Conservation (phyloP, 2,329 filamentous ascomycete species). For the Microascus cirrosus region DNA sequence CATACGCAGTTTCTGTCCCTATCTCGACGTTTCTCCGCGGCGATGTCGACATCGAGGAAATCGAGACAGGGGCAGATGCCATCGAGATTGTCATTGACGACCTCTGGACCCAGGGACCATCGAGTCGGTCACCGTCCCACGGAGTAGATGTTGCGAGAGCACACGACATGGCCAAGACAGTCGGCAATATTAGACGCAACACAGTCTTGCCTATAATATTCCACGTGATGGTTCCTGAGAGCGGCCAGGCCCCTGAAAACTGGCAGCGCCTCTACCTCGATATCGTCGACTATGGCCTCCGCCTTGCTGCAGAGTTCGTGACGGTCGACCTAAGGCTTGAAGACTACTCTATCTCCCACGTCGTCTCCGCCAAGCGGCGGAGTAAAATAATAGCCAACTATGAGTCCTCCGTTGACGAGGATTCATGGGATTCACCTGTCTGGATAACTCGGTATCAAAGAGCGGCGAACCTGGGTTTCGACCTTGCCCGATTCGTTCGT, state of each 20-base stretch:
- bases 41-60: constrained; percentile 48
- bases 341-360: constrained; percentile 33
- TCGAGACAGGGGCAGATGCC: constrained; percentile 57
- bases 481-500: constrained; percentile 50
- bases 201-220: constrained; percentile 50
- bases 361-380: constrained; percentile 38
- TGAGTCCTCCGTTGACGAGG: constrained; percentile 20
- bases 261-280: constrained; percentile 34
- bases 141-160: constrained; percentile 21
- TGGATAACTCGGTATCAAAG: constrained; percentile 48
- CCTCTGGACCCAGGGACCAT: not conserved
- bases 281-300: constrained; percentile 46
- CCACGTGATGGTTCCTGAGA: constrained; percentile 25
- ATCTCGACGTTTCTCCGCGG: constrained; percentile 43
- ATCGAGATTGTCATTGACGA: constrained; percentile 46
- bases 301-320: constrained; percentile 51
- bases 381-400: constrained; percentile 53
- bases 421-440: constrained; percentile 43
- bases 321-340: constrained; percentile 50
- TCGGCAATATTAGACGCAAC: constrained; percentile 50
- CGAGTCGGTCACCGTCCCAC: not conserved
- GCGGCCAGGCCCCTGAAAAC: constrained; percentile 7
- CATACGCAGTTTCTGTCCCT: constrained; percentile 54
- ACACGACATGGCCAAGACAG: constrained; percentile 41
- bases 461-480: constrained; percentile 46